phyloP scores from a whole-genome alignment of 176 grass and related monocot species.

The Oryza punctata region DNA sequence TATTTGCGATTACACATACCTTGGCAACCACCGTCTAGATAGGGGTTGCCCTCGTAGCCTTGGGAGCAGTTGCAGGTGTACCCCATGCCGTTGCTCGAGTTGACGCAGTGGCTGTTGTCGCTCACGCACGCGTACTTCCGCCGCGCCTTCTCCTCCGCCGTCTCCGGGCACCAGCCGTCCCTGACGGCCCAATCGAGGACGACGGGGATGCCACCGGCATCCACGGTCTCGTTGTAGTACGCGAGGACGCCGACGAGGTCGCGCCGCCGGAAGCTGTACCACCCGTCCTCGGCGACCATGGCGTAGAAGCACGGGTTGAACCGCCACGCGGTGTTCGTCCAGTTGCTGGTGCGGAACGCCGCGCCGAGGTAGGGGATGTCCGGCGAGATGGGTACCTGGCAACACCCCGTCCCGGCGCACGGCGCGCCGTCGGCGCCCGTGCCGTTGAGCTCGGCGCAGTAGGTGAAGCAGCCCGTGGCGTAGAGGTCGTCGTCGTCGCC shows the following conservation, averaged over 20 bases:
- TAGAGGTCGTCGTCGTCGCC: neutral
- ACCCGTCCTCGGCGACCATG: neutral
- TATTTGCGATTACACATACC: neutral
- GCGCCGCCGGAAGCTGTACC: constrained; percentile 5
- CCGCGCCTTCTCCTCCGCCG: neutral
- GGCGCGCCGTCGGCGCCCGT: neutral
- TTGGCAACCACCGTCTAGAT: neutral
- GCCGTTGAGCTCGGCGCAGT: neutral
- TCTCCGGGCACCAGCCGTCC: neutral
- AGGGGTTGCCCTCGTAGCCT: constrained; percentile 17
- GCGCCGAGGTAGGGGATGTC: neutral
- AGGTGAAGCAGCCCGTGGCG: neutral
- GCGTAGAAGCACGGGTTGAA: constrained; percentile 30
- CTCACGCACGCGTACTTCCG: neutral
- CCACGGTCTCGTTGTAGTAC: neutral
- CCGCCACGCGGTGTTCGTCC: neutral
- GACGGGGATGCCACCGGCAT: neutral
- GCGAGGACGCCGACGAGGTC: neutral
- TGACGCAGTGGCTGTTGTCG: neutral
- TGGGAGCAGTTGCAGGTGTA: constrained; percentile 10
- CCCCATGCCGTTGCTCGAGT: neutral
- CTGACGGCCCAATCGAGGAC: neutral
- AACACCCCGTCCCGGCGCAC: no score
- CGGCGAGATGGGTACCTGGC: neutral
- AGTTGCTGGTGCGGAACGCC: neutral